Conservation (phyloP, 208 protist species). For the Jaenimonas drosophilae region DNA sequence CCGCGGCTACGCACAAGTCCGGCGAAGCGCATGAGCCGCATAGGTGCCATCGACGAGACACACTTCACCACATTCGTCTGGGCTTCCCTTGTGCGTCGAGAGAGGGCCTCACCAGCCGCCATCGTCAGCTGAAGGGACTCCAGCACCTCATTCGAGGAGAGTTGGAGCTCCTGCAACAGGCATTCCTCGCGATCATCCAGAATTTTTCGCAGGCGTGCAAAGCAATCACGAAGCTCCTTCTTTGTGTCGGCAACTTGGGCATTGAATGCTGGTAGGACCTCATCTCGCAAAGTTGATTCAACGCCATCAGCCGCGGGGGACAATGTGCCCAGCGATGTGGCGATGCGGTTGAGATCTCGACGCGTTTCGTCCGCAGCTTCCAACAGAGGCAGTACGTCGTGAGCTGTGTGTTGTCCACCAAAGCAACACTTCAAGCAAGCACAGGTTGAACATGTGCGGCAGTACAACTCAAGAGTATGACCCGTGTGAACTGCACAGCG, state of each 20-base stretch:
- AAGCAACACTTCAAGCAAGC: constrained; percentile 72
- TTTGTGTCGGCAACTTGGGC: neutral
- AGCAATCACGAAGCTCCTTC: constrained; percentile 4
- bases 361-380: neutral
- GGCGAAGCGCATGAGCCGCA: too few species aligned
- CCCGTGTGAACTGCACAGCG: constrained; percentile 22
- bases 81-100: too few species aligned
- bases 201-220: constrained; percentile 19
- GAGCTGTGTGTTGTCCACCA: constrained; percentile 41
- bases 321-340: constrained; percentile 21
- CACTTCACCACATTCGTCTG: too few species aligned
- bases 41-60: too few species aligned
- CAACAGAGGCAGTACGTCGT: constrained; percentile 20
- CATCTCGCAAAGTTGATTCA: neutral
- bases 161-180: constrained; percentile 10
- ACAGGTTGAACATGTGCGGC: constrained; percentile 31
- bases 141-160: neutral
- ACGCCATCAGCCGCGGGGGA: neutral
- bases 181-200: constrained; percentile 31
- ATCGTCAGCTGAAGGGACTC: constrained; percentile 1
- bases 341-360: neutral
- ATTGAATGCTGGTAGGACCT: neutral
- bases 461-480: constrained; percentile 59
- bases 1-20: too few species aligned
- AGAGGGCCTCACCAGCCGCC: neutral